Base-by-base conservation (phyloP, 2,329 filamentous ascomycete species). In the Exophiala oligosperma region DNA sequence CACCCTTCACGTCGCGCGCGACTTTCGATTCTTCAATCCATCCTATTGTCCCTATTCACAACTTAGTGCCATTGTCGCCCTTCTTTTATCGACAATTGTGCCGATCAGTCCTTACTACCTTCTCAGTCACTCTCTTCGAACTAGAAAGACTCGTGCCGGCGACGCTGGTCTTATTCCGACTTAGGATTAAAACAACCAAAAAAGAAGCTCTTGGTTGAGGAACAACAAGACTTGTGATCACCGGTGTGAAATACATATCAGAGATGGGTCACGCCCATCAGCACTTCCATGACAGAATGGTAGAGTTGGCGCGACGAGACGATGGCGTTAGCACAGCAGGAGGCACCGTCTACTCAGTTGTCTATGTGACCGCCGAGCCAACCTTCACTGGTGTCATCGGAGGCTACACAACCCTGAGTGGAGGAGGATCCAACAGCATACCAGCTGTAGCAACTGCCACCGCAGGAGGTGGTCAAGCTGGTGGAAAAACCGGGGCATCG, bases 381-480 rank as follows among this genome's bases (percentile, higher is more conserved):
- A 84, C 82, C 40, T 85, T 83, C 63, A 71, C 73, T 14, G 81
- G 80, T 26, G 73, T 74, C 1, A 72, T 82, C 59, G 79, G 72
- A 55, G 79, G 78, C 59, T 81, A 77, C 65, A 72, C 72, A 12
- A 81, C 80, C 21, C 57, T 68, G 40, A 59, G 60, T 4, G 52
- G 43, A 4, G 52, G 43, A 4, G 61, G 54, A 24, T 23, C 32
- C 26, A 44, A 44, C 23, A 48, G 28, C 32, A 24, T 49, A 7
- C 38, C 57, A 7, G 50, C 54, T 6, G 50, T 37, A 14, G 32
- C 52, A 12, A 57, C 47, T 26, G 37, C 61, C 11, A 49, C 32
- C n/a, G n/a, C 53, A 12, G 38, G 40, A 24, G 38, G 58, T 21
- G 35, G 43, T 11, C 32, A 56, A 23, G 51, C 52, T 23, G 44